Conservation (phyloP, 345 rosid species). For the Hypericum androsaemum region DNA sequence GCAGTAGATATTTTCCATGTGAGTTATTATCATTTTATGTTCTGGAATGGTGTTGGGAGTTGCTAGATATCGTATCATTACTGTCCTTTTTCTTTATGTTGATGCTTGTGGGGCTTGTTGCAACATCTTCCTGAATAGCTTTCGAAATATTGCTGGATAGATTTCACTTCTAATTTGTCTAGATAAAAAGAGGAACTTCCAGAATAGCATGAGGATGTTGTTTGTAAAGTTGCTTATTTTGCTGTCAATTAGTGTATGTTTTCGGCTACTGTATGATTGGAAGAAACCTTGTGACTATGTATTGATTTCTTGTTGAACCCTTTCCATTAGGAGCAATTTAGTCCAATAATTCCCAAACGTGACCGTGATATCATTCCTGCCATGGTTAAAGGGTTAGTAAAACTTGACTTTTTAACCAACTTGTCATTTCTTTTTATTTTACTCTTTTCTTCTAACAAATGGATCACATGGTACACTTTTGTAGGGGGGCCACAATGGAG, state of each 20-base stretch:
- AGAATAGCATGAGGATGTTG: not conserved
- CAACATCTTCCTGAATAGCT: no score
- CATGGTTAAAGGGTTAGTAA: constrained; percentile 6
- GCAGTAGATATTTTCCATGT: constrained; percentile 4
- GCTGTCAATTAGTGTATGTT: not conserved
- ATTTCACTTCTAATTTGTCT: no score
- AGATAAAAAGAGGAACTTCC: no score
- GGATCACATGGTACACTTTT: not conserved
- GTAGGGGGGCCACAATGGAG: not conserved
- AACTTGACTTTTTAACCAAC: no score
- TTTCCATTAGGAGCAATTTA: constrained; percentile 3
- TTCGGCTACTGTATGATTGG: not conserved
- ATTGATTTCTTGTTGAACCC: not conserved
- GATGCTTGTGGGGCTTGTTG: no score
- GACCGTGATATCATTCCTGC: constrained; percentile 6
- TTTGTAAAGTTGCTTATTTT: not conserved
- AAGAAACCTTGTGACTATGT: not conserved
- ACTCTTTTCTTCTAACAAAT: not conserved
- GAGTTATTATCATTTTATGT: not conserved
- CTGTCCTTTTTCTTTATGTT: no score
- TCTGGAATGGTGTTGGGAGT: no score
- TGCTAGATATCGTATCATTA: no score
- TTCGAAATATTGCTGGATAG: no score
- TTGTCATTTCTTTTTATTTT: not conserved
- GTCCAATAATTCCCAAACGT: constrained; percentile 1